Conservation (phyloP, 2,329 filamentous ascomycete genomes). For the Paecilomyces formosus region DNA sequence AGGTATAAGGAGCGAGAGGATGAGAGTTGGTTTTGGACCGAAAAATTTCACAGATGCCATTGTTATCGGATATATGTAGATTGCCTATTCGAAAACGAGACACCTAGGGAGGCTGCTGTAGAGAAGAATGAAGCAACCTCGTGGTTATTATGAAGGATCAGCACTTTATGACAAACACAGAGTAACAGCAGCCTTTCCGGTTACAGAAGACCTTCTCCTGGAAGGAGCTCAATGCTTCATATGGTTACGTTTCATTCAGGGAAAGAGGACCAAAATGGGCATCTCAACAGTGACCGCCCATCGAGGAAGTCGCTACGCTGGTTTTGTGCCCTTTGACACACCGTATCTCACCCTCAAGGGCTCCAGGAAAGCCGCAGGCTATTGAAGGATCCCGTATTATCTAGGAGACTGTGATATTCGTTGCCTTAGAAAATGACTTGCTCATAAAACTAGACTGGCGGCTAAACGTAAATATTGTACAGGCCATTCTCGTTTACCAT, state of each 20-base stretch:
- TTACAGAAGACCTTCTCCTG: not conserved
- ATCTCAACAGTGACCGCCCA: not conserved
- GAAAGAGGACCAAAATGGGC: not conserved
- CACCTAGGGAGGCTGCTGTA: not conserved
- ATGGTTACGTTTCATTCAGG: too few relatives aligned
- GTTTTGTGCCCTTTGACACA: not conserved
- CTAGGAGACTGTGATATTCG: not conserved
- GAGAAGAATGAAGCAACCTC: not conserved
- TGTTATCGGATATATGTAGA: not conserved
- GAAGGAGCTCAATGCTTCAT: not conserved
- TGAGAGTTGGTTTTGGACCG: constrained; percentile 5
- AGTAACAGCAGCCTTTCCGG: not conserved
- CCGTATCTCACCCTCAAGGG: not conserved
- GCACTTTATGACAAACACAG: constrained; percentile 3
- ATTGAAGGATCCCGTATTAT: not conserved
- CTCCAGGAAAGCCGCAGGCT: not conserved
- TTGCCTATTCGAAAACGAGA: not conserved
- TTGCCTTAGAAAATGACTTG: not conserved
- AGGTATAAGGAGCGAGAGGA: constrained; percentile 4
- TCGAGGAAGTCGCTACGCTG: not conserved
- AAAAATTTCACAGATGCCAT: not conserved
- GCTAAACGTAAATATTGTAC: not conserved
- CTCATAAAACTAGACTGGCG: not conserved
- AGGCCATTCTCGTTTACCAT: not conserved
- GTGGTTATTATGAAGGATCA: not conserved